phyloP scores from a whole-genome alignment of 441 rosid genomes.

The Brassica balearica region DNA sequence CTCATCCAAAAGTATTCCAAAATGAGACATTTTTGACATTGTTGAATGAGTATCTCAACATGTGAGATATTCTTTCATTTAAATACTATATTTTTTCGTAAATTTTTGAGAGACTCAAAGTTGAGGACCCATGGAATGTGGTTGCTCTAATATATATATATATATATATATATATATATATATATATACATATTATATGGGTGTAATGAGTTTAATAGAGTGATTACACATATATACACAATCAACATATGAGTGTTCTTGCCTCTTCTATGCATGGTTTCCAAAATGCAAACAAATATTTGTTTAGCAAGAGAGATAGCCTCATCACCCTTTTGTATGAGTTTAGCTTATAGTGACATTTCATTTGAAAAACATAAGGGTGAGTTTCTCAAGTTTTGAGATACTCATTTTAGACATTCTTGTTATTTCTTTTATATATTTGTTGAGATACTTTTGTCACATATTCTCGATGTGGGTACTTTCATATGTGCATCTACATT shows the following conservation, averaged over 20 bases:
- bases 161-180: neutral
- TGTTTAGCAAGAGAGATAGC: conserved; percentile 61
- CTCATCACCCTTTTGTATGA: conserved; percentile 40
- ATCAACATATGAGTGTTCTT: conserved; percentile 17
- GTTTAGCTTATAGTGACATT: conserved; percentile 37
- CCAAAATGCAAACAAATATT: conserved; percentile 38
- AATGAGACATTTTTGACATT: neutral
- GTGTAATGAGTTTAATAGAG: neutral
- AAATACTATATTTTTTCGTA: neutral
- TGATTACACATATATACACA: conserved; percentile 10
- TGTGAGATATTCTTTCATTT: neutral
- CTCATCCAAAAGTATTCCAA: neutral
- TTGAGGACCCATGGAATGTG: neutral
- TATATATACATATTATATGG: neutral
- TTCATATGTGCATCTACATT: no score
- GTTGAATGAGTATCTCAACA: neutral
- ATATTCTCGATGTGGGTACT: no score
- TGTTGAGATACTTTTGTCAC: neutral
- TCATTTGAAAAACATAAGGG: neutral
- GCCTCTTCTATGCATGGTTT: conserved; percentile 27
- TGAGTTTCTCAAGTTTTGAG: neutral
- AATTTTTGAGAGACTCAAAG: neutral
- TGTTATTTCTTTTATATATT: no score
- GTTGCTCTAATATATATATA: neutral
- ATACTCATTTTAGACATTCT: no score